Conservation (phyloP, 2,329 filamentous ascomycete species). For the Fusarium drepaniforme region DNA sequence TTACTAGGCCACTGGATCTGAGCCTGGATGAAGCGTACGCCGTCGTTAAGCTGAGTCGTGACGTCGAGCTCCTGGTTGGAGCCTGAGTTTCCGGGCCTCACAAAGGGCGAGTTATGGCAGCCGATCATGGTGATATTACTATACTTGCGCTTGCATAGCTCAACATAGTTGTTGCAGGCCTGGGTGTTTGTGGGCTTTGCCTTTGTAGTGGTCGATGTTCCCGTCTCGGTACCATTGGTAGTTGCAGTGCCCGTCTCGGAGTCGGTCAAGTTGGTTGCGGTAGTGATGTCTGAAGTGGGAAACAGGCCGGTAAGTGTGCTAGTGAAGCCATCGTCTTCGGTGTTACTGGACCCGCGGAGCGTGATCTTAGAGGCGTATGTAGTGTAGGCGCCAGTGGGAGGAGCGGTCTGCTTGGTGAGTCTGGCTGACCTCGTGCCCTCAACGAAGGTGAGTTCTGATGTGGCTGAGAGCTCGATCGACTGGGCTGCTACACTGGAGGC, state of each 20-base stretch:
- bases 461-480: conserved; percentile 46
- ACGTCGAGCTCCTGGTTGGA: conserved; percentile 81
- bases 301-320: conserved; percentile 59
- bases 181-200: conserved; percentile 74
- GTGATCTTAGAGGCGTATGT: conserved; percentile 44
- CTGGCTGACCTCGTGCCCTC: conserved; percentile 53
- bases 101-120: conserved; percentile 87
- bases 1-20: conserved; percentile 71
- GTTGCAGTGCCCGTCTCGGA: conserved; percentile 40
- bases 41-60: conserved; percentile 80
- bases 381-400: conserved; percentile 43
- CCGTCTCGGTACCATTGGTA: conserved; percentile 54
- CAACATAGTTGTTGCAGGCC: conserved; percentile 83
- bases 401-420: conserved; percentile 53
- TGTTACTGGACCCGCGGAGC: conserved; percentile 22
- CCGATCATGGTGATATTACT: conserved; percentile 85
- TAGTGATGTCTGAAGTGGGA: conserved; percentile 47
- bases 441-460: conserved; percentile 52
- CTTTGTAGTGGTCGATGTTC: conserved; percentile 46
- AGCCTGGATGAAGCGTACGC: conserved; percentile 73
- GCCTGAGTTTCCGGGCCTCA: conserved; percentile 75
- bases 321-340: conserved; percentile 48
- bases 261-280: background rate
- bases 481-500: conserved; percentile 42
- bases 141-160: conserved; percentile 82